Percentiles rank a stretch among this genome's conserved stretches.
Evolutionary conservation across 163 green algal genomes (phyloP).

Genomic region (Scenedesmus sp.): DNA sequence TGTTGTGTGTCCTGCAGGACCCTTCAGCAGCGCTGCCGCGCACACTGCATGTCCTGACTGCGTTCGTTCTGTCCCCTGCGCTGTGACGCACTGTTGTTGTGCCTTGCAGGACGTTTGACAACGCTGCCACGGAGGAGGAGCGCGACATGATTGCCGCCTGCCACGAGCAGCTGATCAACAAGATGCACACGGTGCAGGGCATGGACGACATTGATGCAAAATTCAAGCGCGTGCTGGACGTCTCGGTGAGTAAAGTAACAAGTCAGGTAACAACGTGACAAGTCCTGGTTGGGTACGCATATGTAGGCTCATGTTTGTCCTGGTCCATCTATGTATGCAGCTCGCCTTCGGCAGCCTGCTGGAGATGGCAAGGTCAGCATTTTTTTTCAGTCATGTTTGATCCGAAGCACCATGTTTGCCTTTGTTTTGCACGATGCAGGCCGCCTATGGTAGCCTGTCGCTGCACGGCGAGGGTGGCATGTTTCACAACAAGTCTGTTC

Average conservation of each 20-base stretch:
- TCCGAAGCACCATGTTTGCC: too few species aligned
- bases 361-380: too few species aligned
- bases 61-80: neutral
- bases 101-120: conserved; percentile 1
- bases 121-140: neutral
- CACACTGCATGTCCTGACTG: neutral
- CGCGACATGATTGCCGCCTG: neutral
- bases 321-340: too few species aligned
- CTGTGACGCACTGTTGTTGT: neutral
- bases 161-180: neutral
- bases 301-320: too few species aligned
- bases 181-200: conserved; percentile 6
- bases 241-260: too few species aligned
- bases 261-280: neutral
- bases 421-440: too few species aligned
- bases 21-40: neutral
- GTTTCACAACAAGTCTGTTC: too few species aligned
- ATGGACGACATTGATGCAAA: conserved; percentile 42
- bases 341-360: too few species aligned
- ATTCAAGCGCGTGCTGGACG: conserved; percentile 27
- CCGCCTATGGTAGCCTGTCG: too few species aligned
- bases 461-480: too few species aligned
- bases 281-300: neutral
- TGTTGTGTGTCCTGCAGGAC: neutral
- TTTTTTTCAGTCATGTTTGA: too few species aligned